Conservation (phyloP, 345 rosid species). For the Gossypium raimondii region DNA sequence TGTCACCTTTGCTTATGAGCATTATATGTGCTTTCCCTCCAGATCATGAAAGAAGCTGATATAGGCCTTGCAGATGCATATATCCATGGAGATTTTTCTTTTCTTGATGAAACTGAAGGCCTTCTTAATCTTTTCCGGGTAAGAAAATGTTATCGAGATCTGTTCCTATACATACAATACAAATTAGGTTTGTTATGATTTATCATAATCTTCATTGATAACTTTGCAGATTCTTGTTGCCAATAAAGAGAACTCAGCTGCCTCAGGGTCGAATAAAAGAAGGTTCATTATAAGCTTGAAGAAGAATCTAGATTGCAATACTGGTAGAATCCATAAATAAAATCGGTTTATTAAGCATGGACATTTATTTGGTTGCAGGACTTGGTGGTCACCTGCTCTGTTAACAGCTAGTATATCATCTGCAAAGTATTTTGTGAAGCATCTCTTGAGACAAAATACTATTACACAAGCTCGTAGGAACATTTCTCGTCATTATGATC, state of each 20-base stretch:
- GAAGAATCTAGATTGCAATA: background rate
- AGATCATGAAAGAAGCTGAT: slow-evolving; percentile 91
- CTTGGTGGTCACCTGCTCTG: slow-evolving; percentile 92
- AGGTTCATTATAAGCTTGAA: slow-evolving; percentile 36
- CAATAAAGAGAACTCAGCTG: slow-evolving; percentile 19
- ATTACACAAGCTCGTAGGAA: slow-evolving; percentile 91
- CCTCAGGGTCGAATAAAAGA: slow-evolving; percentile 42
- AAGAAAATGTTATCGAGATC: slow-evolving; percentile 8
- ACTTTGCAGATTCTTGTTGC: slow-evolving; percentile 16
- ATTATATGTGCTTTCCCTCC: background rate
- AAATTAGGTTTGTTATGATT: background rate
- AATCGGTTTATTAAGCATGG: background rate
- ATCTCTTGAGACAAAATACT: slow-evolving; percentile 67
- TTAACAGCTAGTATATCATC: slow-evolving; percentile 68
- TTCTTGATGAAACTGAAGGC: slow-evolving; percentile 65
- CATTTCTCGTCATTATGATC: slow-evolving; percentile 80
- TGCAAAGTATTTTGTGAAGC: slow-evolving; percentile 71
- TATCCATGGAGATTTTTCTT: slow-evolving; percentile 75
- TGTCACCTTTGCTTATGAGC: background rate
- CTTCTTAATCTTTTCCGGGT: slow-evolving; percentile 76
- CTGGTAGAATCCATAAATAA: background rate
- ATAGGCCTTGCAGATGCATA: slow-evolving; percentile 88
- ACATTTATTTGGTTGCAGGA: slow-evolving; percentile 34
- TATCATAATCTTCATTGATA: background rate
- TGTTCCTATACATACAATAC: background rate